A percentile compares a stretch with the other conserved stretches of the same genome.
phyloP scores from a whole-genome alignment of 441 rosid species.

The Populus hybrid region DNA sequence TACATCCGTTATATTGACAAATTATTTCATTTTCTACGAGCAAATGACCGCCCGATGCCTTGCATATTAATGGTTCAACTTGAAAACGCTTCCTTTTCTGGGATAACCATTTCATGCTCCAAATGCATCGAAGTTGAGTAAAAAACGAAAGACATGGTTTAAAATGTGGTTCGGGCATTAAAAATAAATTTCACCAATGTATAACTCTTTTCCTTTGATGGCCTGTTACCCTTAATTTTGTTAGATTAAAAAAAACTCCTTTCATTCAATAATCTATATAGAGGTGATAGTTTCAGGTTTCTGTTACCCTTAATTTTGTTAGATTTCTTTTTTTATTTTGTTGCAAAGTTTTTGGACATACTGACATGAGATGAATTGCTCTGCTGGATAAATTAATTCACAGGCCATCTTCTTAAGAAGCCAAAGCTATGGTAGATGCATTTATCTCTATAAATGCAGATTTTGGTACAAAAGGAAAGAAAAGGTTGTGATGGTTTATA shows the following conservation, averaged over 20 bases:
- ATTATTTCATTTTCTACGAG: neutral
- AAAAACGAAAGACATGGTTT: neutral
- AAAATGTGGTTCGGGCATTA: neutral
- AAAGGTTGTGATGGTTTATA: too few relatives aligned
- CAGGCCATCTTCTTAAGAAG: too few relatives aligned
- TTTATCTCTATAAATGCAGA: too few relatives aligned
- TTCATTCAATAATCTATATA: conserved; percentile 59
- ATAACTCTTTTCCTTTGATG: neutral
- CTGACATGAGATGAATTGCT: too few relatives aligned
- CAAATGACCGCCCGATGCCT: neutral
- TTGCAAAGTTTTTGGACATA: too few relatives aligned
- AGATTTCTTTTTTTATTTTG: too few relatives aligned
- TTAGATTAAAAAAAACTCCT: too few relatives aligned
- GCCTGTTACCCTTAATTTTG: too few relatives aligned
- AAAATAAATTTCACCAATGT: neutral
- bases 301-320: too few relatives aligned
- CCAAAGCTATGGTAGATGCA: too few relatives aligned
- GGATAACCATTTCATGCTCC: conserved; percentile 1
- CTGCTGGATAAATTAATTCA: too few relatives aligned
- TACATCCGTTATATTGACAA: neutral
- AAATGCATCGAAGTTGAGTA: neutral
- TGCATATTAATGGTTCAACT: neutral
- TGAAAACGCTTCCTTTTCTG: conserved; percentile 3
- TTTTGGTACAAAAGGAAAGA: too few relatives aligned
- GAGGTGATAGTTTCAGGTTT: conserved; percentile 42